Conservation (phyloP, 208 protist genomes). For the Leishmania aethiopica region DNA sequence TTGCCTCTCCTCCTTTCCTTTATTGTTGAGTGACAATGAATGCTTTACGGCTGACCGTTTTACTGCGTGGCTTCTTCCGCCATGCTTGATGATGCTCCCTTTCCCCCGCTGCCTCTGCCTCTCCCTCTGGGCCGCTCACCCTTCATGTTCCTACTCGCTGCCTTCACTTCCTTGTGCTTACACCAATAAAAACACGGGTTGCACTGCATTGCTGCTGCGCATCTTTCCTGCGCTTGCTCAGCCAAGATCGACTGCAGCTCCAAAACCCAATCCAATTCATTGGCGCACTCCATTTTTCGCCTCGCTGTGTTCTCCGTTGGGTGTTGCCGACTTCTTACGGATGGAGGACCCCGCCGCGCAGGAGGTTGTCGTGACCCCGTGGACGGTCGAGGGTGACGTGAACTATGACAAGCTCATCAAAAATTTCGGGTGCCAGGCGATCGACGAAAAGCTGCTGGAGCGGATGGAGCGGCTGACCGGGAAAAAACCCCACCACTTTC, state of each 20-base stretch:
- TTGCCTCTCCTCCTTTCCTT: background rate
- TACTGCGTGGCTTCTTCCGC: background rate
- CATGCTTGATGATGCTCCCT: background rate
- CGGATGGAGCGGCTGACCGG: conserved; percentile 89
- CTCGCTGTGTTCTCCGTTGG: background rate
- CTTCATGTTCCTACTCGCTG: background rate
- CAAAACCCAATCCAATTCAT: background rate
- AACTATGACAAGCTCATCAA: conserved; percentile 95
- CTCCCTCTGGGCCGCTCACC: background rate
- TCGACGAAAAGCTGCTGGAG: conserved; percentile 84
- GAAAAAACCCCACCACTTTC: conserved; percentile 86
- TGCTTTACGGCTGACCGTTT: background rate
- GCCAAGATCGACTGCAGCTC: background rate
- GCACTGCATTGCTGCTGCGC: background rate
- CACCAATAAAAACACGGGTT: background rate
- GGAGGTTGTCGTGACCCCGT: conserved; percentile 86
- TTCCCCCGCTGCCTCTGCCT: background rate
- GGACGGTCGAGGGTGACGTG: conserved; percentile 93
- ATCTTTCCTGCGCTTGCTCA: background rate
- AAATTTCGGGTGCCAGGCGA: conserved; percentile 89
- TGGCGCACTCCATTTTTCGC: background rate
- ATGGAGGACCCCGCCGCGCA: conserved; percentile 16
- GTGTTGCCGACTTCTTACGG: background rate
- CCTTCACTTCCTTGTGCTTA: background rate
- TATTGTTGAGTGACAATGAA: background rate